Evolutionary conservation across 306 rosid species (phyloP).

Genomic region (Gastrolobium bilobum): DNA sequence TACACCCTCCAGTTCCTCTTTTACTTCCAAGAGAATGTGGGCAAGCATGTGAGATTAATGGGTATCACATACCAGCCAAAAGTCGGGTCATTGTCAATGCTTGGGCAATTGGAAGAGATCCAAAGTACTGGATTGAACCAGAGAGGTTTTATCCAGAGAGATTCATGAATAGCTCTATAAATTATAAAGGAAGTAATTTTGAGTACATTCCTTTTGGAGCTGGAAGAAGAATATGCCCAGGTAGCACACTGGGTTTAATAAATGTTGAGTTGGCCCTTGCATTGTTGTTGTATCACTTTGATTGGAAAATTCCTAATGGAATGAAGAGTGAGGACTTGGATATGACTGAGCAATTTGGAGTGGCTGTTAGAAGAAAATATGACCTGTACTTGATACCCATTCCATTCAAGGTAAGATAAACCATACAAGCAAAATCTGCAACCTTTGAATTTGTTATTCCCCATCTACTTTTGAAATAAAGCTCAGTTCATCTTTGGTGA

Average conservation of each 20-base stretch:
- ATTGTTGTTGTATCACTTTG: slow-evolving; percentile 42
- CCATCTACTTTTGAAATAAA: no score
- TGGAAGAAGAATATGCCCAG: slow-evolving; percentile 54
- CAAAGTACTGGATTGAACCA: slow-evolving; percentile 44
- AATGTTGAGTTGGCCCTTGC: slow-evolving; percentile 43
- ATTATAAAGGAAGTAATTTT: slow-evolving; percentile 42
- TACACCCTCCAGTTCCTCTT: slow-evolving; percentile 49
- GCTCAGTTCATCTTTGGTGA: no score
- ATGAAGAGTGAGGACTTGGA: slow-evolving; percentile 36
- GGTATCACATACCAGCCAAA: slow-evolving; percentile 48
- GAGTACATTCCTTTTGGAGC: slow-evolving; percentile 59
- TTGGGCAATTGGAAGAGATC: slow-evolving; percentile 60
- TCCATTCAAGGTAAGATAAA: not conserved
- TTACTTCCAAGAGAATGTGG: slow-evolving; percentile 42
- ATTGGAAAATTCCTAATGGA: slow-evolving; percentile 48
- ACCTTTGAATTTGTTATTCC: no score
- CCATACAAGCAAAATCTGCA: no score
- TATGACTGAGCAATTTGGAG: slow-evolving; percentile 40
- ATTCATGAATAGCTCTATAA: slow-evolving; percentile 27
- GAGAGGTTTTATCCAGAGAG: slow-evolving; percentile 50
- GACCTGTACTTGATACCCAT: slow-evolving; percentile 26
- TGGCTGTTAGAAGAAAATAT: not conserved
- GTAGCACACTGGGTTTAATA: slow-evolving; percentile 3
- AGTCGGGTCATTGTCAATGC: slow-evolving; percentile 48
- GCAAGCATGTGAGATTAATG: slow-evolving; percentile 41